Evolutionary conservation across 164 flowering plant species (phyloP).

Genomic region (Vitis rupestris): DNA sequence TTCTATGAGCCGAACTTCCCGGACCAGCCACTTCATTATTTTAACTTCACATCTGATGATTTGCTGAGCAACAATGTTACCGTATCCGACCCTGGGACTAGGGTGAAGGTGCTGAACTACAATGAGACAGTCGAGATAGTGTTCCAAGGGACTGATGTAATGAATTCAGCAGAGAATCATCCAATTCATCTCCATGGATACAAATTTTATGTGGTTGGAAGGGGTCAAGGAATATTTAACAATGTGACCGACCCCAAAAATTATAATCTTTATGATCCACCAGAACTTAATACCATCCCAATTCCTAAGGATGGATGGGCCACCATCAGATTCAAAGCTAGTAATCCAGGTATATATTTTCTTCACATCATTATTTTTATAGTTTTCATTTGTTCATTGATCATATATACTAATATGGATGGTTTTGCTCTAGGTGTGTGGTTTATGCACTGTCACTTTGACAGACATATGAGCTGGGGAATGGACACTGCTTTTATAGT

Average conservation of each 20-base stretch:
- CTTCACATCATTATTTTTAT: neutral
- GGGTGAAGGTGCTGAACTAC: conserved; percentile 11
- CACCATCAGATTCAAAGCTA: conserved; percentile 17
- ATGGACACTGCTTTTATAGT: neutral
- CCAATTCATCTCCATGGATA: conserved; percentile 27
- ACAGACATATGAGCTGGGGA: neutral
- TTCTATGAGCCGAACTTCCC: conserved; percentile 9
- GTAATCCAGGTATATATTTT: conserved; percentile 20
- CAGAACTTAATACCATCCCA: conserved; percentile 14
- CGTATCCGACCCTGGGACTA: neutral
- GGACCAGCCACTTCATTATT: conserved; percentile 1
- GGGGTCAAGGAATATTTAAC: conserved; percentile 17
- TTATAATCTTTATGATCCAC: conserved; percentile 24
- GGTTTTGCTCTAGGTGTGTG: neutral
- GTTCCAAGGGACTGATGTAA: conserved; percentile 20
- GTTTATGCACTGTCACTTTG: neutral
- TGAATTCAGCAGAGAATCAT: conserved; percentile 9
- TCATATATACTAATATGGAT: neutral
- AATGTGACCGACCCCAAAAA: conserved; percentile 9
- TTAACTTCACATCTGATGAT: conserved; percentile 6
- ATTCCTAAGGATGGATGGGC: conserved; percentile 21
- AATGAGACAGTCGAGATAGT: conserved; percentile 20
- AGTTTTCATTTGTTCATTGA: neutral
- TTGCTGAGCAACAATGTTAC: neutral
- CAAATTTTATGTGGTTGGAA: conserved; percentile 23